Percentiles rank a stretch among this genome's conserved stretches.
These are phyloP conservation scores for Gymnopilus junonius DNA, from an alignment of 768 basidiomycete genomes.

Conservation along the genomic window DNA sequence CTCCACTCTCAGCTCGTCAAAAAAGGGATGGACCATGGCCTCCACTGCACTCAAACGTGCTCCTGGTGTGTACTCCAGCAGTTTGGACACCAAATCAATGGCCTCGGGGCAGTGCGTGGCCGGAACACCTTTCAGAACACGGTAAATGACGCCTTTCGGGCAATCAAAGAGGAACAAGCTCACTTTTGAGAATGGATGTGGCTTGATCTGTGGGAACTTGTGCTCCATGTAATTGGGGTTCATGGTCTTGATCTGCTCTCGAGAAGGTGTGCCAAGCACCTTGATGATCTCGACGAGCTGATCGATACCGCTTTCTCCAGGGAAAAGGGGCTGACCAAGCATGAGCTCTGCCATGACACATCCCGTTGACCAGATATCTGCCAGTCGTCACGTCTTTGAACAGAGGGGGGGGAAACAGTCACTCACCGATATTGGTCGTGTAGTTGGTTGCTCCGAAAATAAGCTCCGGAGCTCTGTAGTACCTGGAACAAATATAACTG, in stretches of 20 bases:
- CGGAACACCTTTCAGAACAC: conserved; percentile 75
- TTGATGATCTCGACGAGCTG: conserved; percentile 99
- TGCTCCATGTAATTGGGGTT: conserved; percentile 99
- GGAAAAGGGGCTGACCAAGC: conserved; percentile 98
- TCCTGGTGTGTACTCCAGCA: conserved; percentile 98
- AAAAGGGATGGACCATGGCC: conserved; percentile 95
- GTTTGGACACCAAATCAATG: conserved; percentile 92
- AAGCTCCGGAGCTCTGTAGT: conserved; percentile 98
- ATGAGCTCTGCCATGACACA: conserved; percentile 99
- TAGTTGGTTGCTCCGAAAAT: conserved; percentile 99
- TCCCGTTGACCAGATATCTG: conserved; percentile 99
- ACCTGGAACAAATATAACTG: conserved; percentile 99
- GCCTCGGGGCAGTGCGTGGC: conserved; percentile 95
- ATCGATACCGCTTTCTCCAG: conserved; percentile 98
- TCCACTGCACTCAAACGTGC: conserved; percentile 88
- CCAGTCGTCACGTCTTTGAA: conserved; percentile 11
- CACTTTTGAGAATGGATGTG: conserved; percentile 98
- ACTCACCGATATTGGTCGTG: conserved; percentile 95
- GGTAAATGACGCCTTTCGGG: conserved; percentile 3
- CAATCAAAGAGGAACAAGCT: conserved; percentile 14
- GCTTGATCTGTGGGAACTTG: conserved; percentile 99
- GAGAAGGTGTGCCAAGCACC: conserved; percentile 95
- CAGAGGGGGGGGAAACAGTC: no score
- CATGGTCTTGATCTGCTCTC: conserved; percentile 99
- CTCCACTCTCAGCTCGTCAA: conserved; percentile 91